These are phyloP conservation scores for Haberlea rhodopensis DNA, from an alignment of 257 asterid genomes.

Conservation along the genomic window DNA sequence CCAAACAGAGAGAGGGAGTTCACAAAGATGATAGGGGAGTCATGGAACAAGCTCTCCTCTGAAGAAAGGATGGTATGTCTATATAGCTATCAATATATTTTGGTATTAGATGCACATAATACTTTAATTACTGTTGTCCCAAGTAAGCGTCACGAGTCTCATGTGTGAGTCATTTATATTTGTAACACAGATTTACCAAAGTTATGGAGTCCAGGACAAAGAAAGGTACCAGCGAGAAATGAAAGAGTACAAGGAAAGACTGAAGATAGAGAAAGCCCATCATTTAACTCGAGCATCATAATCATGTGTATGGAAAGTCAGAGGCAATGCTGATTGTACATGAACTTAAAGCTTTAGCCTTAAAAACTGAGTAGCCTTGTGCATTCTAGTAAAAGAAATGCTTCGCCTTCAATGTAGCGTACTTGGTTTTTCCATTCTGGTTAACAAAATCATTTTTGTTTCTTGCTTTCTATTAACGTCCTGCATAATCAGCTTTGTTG, in stretches of 20 bases:
- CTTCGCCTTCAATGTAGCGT: not conserved
- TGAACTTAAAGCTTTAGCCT: not conserved
- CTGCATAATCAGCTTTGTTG: too few species aligned
- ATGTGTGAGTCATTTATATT: not conserved
- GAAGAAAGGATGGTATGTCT: slow-evolving; percentile 52
- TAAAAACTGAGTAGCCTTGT: not conserved
- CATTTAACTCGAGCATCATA: slow-evolving; percentile 5
- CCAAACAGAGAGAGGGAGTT: slow-evolving; percentile 68
- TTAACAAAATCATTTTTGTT: too few species aligned
- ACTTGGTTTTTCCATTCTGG: not conserved
- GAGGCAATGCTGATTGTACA: not conserved
- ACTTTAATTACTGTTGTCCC: not conserved
- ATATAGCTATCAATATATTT: not conserved
- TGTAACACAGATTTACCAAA: slow-evolving; percentile 55
- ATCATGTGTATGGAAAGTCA: not conserved
- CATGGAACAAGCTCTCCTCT: slow-evolving; percentile 62
- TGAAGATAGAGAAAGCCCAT: slow-evolving; percentile 24
- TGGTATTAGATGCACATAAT: not conserved
- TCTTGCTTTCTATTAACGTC: not conserved
- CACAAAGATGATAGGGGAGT: slow-evolving; percentile 71
- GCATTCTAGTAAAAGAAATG: not conserved
- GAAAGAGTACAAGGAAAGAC: slow-evolving; percentile 56
- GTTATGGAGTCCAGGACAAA: slow-evolving; percentile 61
- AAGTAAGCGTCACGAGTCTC: too few species aligned
- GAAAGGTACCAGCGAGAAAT: slow-evolving; percentile 62